Conservation (phyloP, 176 grass and related monocot species). For the sorghum (Sorghum bicolor) region DNA sequence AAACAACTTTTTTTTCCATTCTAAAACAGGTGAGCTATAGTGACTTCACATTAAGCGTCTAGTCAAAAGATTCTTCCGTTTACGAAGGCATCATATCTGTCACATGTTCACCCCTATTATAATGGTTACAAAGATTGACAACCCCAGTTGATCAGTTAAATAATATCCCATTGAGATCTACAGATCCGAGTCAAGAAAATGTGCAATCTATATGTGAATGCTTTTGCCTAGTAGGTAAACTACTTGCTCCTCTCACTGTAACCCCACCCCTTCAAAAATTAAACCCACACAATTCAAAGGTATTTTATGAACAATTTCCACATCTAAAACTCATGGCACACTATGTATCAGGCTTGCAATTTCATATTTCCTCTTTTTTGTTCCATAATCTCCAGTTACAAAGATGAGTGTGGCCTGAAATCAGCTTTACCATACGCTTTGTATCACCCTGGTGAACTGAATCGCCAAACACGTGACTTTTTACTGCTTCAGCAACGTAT, state of each 20-base stretch:
- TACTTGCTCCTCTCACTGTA: too few relatives aligned
- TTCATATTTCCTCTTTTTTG: neutral
- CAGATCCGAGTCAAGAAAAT: slow-evolving; percentile 18
- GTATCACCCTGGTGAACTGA: neutral
- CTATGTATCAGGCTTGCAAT: neutral
- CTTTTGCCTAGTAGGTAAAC: slow-evolving; percentile 7
- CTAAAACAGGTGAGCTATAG: neutral
- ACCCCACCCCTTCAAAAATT: too few relatives aligned
- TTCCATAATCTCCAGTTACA: neutral
- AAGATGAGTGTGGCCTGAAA: neutral
- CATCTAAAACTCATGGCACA: too few relatives aligned
- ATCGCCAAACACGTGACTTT: neutral
- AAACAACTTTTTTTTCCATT: neutral
- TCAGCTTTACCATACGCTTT: neutral
- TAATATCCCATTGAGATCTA: slow-evolving; percentile 17
- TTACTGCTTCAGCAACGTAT: slow-evolving; percentile 8
- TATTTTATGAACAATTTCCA: too few relatives aligned
- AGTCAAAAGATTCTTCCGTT: slow-evolving; percentile 27
- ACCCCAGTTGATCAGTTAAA: neutral
- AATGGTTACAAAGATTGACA: slow-evolving; percentile 7
- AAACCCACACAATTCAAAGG: too few relatives aligned
- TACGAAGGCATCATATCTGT: neutral
- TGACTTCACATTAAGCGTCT: neutral
- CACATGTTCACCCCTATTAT: slow-evolving; percentile 30
- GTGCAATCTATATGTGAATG: neutral